Evolutionary conservation across 495 filamentous ascomycete species (phyloP).

Genomic region (Penicillium salamii): DNA sequence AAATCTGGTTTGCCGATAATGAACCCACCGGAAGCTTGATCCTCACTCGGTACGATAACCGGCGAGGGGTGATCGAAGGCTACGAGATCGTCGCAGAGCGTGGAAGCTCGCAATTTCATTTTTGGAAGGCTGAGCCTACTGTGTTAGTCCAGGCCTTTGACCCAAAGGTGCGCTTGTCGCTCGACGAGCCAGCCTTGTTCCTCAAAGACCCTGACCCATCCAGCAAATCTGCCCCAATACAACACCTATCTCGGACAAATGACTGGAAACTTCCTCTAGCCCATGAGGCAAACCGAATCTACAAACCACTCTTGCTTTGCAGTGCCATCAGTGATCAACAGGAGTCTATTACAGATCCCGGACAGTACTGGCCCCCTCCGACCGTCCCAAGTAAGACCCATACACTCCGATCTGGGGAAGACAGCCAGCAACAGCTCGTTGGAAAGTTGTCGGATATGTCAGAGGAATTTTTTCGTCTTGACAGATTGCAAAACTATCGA

Average conservation of each 20-base stretch:
- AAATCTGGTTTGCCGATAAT: conserved; percentile 82
- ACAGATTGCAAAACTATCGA: conserved; percentile 64
- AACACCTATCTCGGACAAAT: background rate
- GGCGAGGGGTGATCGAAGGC: conserved; percentile 72
- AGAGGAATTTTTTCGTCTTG: conserved; percentile 65
- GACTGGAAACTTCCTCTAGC: conserved; percentile 57
- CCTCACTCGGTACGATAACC: conserved; percentile 68
- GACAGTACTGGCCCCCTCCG: conserved; percentile 69
- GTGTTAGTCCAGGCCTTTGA: conserved; percentile 74
- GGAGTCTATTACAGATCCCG: conserved; percentile 23
- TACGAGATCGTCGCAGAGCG: conserved; percentile 71
- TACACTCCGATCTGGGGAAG: conserved; percentile 20
- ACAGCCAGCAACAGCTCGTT: conserved; percentile 36
- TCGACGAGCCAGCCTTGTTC: conserved; percentile 67
- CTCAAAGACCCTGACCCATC: conserved; percentile 40
- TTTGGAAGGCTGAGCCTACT: conserved; percentile 63
- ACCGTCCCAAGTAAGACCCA: conserved; percentile 58
- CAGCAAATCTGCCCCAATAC: conserved; percentile 20
- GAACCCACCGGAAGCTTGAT: conserved; percentile 68
- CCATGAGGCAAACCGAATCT: conserved; percentile 41
- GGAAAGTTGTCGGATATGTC: conserved; percentile 50
- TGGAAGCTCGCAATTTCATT: conserved; percentile 43
- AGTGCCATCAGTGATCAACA: conserved; percentile 28
- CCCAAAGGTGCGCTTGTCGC: conserved; percentile 64
- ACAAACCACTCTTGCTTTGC: conserved; percentile 43